Evolutionary conservation across 1,284 basidiomycete species (phyloP).

Genomic region (Boletus hoseneyae): DNA sequence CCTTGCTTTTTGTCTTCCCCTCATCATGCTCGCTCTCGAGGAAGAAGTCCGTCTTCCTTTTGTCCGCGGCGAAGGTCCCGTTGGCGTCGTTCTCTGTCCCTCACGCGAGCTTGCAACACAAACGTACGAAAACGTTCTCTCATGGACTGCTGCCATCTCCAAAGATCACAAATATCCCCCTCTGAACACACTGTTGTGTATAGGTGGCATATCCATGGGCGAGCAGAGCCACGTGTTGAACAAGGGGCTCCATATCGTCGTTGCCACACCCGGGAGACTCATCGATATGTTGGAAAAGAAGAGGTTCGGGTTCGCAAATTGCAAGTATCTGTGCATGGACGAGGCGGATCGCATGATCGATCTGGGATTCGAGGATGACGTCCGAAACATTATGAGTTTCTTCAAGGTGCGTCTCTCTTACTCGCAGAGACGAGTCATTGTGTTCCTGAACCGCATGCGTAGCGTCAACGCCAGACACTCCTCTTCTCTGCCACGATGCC

Average conservation of each 20-base stretch:
- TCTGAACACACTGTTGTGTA: conserved; percentile 87
- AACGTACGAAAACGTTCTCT: conserved; percentile 91
- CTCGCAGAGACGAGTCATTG: not conserved
- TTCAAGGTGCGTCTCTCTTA: conserved; percentile 67
- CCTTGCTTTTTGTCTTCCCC: conserved; percentile 85
- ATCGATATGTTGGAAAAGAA: conserved; percentile 98
- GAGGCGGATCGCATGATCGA: conserved; percentile 99
- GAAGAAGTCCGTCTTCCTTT: conserved; percentile 91
- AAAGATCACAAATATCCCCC: conserved; percentile 80
- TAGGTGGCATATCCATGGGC: conserved; percentile 97
- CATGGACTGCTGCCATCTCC: conserved; percentile 82
- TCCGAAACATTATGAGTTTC: conserved; percentile 97
- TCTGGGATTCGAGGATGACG: conserved; percentile 98
- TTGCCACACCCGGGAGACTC: conserved; percentile 92
- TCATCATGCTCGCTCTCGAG: conserved; percentile 95
- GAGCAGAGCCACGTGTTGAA: conserved; percentile 90
- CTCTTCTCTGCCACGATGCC: conserved; percentile 99
- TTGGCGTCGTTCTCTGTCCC: conserved; percentile 93
- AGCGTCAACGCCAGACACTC: conserved; percentile 95
- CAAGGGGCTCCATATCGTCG: conserved; percentile 93
- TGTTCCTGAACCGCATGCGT: conserved; percentile 7
- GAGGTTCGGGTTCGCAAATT: conserved; percentile 86
- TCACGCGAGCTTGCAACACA: conserved; percentile 93
- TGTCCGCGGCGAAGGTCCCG: conserved; percentile 90
- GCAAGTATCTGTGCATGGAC: conserved; percentile 97